Percentiles rank a stretch among this genome's conserved stretches.
Evolutionary conservation across 331 rosid species (phyloP).

Genomic region (Phaseolus coccineus): DNA sequence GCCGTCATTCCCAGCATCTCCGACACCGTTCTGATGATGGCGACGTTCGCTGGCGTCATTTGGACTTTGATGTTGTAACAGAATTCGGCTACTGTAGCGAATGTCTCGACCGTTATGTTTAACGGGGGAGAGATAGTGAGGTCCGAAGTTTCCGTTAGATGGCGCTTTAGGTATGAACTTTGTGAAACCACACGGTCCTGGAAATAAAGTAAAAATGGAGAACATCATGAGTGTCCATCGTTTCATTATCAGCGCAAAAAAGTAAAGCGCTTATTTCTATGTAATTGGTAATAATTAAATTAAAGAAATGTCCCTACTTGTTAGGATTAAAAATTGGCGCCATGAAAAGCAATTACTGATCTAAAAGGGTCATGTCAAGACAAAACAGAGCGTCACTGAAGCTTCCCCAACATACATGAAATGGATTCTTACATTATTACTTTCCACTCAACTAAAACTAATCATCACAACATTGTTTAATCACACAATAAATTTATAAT

Average conservation of each 20-base stretch:
- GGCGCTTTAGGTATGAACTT: slow-evolving; percentile 65
- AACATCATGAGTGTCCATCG: slow-evolving; percentile 7
- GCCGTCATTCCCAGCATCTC: slow-evolving; percentile 73
- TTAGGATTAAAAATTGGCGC: slow-evolving; percentile 29
- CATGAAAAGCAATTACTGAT: background rate
- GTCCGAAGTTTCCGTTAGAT: slow-evolving; percentile 52
- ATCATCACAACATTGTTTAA: background rate
- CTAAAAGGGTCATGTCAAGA: slow-evolving; percentile 2
- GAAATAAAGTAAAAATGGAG: slow-evolving; percentile 16
- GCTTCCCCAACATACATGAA: background rate
- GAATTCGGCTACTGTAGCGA: slow-evolving; percentile 62
- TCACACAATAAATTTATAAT: background rate
- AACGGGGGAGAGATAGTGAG: slow-evolving; percentile 66
- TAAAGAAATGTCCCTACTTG: slow-evolving; percentile 40
- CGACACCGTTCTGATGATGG: slow-evolving; percentile 66
- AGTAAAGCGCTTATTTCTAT: slow-evolving; percentile 36
- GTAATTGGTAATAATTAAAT: background rate
- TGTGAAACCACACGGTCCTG: slow-evolving; percentile 69
- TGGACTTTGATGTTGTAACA: slow-evolving; percentile 62
- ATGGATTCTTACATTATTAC: background rate
- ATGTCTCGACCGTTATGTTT: slow-evolving; percentile 66
- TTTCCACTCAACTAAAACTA: background rate
- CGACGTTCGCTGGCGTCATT: slow-evolving; percentile 68
- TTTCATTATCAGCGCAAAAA: slow-evolving; percentile 36
- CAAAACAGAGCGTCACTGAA: background rate